Percentiles rank a stretch among this genome's conserved stretches.
phyloP scores from a whole-genome alignment of 75 land plant species.

The Azolla pinnata region DNA sequence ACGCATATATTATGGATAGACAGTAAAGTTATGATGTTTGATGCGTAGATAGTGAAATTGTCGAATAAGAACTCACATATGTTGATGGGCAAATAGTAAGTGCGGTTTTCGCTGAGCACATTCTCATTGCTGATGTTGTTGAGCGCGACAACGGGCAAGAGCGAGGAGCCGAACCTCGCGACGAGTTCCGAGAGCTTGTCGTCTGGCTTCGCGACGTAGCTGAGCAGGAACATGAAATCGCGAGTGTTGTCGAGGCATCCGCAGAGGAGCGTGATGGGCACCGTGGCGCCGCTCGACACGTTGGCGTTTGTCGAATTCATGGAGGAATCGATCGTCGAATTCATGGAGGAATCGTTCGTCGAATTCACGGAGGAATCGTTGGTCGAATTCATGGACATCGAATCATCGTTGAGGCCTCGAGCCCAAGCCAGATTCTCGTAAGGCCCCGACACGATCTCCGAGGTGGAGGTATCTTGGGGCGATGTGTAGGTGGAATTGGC shows the following conservation, averaged over 20 bases:
- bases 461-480: constrained; percentile 14
- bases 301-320: no score
- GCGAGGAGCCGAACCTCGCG: constrained; percentile 56
- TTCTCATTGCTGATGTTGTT: constrained; percentile 44
- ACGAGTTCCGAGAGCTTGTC: constrained; percentile 43
- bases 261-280: constrained; percentile 45
- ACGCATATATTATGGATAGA: no score
- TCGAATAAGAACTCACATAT: constrained; percentile 31
- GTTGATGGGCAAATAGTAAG: constrained; percentile 57
- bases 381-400: no score
- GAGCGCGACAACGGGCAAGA: constrained; percentile 48
- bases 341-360: constrained; percentile 20
- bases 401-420: no score
- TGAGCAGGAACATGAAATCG: constrained; percentile 45
- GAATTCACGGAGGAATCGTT: no score
- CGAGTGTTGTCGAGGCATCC: constrained; percentile 69
- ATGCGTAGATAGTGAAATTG: background rate
- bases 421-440: constrained; percentile 37
- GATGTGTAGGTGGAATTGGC: constrained; percentile 46
- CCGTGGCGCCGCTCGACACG: constrained; percentile 35
- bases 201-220: constrained; percentile 39
- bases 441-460: constrained; percentile 17
- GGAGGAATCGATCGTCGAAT: constrained; percentile 20
- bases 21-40: background rate
- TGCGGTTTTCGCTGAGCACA: constrained; percentile 30